Evolutionary conservation across 2,329 filamentous ascomycete genomes (phyloP).

Genomic region (Fusarium chlamydosporum): DNA sequence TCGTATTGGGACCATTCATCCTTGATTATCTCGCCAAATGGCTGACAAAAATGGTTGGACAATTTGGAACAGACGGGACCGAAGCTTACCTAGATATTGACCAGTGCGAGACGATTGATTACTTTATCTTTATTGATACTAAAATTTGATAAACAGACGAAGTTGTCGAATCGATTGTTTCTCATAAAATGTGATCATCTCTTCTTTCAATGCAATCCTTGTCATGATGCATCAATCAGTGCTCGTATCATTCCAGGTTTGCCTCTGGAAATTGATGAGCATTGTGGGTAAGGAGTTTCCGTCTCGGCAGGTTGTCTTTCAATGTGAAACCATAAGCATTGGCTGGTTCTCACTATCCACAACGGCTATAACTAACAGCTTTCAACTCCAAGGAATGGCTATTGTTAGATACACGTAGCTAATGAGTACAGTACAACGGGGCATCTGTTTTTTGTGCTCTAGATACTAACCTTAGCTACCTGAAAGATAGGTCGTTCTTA

Average conservation of each 20-base stretch:
- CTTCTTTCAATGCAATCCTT: slow-evolving; percentile 19
- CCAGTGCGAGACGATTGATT: not conserved
- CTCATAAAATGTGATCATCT: not conserved
- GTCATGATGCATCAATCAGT: slow-evolving; percentile 20
- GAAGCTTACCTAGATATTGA: not conserved
- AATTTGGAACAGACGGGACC: slow-evolving; percentile 1
- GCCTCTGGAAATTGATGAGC: slow-evolving; percentile 14
- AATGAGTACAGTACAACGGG: slow-evolving; percentile 1
- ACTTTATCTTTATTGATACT: not conserved
- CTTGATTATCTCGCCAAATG: slow-evolving; percentile 15
- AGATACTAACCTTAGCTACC: too few species aligned
- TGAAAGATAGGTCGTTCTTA: not conserved
- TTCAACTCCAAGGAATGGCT: slow-evolving; percentile 13
- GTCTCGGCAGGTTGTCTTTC: slow-evolving; percentile 14
- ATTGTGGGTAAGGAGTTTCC: slow-evolving; percentile 37
- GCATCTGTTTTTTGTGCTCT: not conserved
- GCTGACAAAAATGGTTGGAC: not conserved
- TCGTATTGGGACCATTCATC: slow-evolving; percentile 6
- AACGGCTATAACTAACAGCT: not conserved
- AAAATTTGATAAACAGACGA: not conserved
- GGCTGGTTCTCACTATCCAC: slow-evolving; percentile 8
- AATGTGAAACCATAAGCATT: slow-evolving; percentile 31
- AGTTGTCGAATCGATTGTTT: not conserved
- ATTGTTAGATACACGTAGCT: slow-evolving; percentile 10
- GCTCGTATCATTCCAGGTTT: slow-evolving; percentile 32